Conservation (phyloP, 441 rosid genomes). For the Croton laevigatus region DNA sequence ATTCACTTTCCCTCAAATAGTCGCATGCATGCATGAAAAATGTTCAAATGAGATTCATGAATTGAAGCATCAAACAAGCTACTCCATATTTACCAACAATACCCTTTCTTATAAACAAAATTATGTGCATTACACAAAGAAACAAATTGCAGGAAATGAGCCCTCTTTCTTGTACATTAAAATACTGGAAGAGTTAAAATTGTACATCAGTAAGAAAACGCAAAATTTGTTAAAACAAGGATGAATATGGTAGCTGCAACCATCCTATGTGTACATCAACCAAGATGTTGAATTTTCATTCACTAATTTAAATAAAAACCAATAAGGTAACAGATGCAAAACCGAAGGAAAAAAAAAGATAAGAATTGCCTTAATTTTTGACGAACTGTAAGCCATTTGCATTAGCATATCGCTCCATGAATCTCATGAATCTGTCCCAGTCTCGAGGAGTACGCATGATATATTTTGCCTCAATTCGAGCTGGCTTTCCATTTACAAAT, state of each 20-base stretch:
- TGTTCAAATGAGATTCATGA: not conserved
- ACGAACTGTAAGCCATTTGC: slow-evolving; percentile 79
- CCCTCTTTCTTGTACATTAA: slow-evolving; percentile 9
- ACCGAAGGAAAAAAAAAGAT: slow-evolving; percentile 17
- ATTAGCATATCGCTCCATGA: slow-evolving; percentile 91
- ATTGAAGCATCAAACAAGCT: not conserved
- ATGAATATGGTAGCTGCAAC: slow-evolving; percentile 7
- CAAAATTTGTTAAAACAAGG: slow-evolving; percentile 24
- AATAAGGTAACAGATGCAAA: slow-evolving; percentile 5
- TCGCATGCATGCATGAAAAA: not conserved
- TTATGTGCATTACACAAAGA: slow-evolving; percentile 4
- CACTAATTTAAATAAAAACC: slow-evolving; percentile 6
- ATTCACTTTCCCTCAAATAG: not conserved
- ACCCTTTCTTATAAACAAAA: not conserved
- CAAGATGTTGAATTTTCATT: slow-evolving; percentile 14
- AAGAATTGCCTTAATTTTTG: slow-evolving; percentile 57
- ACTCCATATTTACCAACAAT: not conserved
- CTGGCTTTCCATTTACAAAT: slow-evolving; percentile 85
- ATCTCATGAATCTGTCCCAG: slow-evolving; percentile 98
- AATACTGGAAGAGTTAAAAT: slow-evolving; percentile 15
- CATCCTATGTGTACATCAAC: slow-evolving; percentile 3
- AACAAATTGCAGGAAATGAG: not conserved
- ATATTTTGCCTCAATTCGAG: slow-evolving; percentile 78
- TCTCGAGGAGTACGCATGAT: slow-evolving; percentile 76
- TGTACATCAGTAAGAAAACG: slow-evolving; percentile 13